A percentile compares a stretch with the other conserved stretches of the same genome.
These are phyloP conservation scores for Trifolium dubium DNA, from an alignment of 306 rosid species.

Conservation along the genomic window DNA sequence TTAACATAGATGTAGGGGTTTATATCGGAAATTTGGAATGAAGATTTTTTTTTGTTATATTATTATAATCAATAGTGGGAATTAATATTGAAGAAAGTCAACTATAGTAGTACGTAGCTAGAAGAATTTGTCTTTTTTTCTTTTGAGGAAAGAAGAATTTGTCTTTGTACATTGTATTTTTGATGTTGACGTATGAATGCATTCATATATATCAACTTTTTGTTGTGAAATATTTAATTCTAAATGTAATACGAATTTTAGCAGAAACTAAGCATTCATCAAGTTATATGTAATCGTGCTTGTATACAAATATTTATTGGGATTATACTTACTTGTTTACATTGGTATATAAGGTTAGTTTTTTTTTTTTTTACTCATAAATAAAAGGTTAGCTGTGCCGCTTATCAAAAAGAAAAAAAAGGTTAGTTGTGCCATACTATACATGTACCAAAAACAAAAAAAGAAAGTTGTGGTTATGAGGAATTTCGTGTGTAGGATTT, in stretches of 20 bases:
- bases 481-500: no score
- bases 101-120: not conserved
- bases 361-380: no score
- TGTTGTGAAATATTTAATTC: not conserved
- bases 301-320: not conserved
- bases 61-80: not conserved
- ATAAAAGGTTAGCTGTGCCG: no score
- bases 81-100: constrained; percentile 27
- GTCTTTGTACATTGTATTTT: not conserved
- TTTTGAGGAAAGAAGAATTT: not conserved
- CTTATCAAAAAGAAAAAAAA: no score
- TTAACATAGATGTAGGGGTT: not conserved
- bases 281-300: not conserved
- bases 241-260: not conserved
- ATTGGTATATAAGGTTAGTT: not conserved
- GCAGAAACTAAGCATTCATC: not conserved
- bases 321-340: not conserved
- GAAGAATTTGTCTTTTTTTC: no score
- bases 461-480: no score
- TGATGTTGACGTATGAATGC: constrained; percentile 12
- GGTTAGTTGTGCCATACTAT: no score
- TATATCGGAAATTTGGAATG: no score
- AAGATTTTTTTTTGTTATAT: no score
- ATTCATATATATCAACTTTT: constrained; percentile 8
- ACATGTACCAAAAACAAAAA: no score